Percentiles rank a stretch among this genome's conserved stretches.
These are phyloP conservation scores for Stereum hirsutum DNA, from an alignment of 1,284 basidiomycete genomes.

Conservation along the genomic window DNA sequence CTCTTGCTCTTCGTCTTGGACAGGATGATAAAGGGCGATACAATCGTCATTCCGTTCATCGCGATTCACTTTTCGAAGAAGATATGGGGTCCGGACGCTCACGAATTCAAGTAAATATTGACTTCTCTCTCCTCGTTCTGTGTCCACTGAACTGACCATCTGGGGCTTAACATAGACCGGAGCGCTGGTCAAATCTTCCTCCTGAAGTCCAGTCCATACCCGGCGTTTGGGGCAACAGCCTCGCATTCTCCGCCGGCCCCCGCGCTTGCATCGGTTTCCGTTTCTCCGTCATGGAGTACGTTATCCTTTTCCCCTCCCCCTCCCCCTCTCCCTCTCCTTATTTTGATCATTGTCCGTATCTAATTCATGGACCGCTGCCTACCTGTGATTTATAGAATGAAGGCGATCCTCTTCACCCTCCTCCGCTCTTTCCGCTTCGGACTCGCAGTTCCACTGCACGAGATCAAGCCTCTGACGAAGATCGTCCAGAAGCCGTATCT, in stretches of 20 bases:
- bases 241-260: constrained; percentile 22
- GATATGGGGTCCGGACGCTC: constrained; percentile 20
- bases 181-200: constrained; percentile 20
- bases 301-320: constrained; percentile 4
- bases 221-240: constrained; percentile 20
- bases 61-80: constrained; percentile 14
- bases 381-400: no score
- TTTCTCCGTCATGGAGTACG: constrained; percentile 32
- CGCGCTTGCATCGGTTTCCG: constrained; percentile 30
- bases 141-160: not conserved
- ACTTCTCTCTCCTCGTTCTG: no score
- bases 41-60: constrained; percentile 7
- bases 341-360: not conserved
- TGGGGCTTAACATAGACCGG: constrained; percentile 15
- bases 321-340: not conserved
- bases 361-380: constrained; percentile 1
- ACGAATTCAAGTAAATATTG: constrained; percentile 14
- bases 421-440: constrained; percentile 30
- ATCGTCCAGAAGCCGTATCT: constrained; percentile 16
- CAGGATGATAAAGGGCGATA: constrained; percentile 10
- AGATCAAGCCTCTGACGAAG: constrained; percentile 12
- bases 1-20: not conserved
- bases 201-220: constrained; percentile 16
- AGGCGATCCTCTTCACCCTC: constrained; percentile 9
- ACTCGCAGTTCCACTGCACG: constrained; percentile 16